Base-by-base conservation (phyloP, 495 filamentous ascomycete genomes). In the Penicillium angulare region DNA sequence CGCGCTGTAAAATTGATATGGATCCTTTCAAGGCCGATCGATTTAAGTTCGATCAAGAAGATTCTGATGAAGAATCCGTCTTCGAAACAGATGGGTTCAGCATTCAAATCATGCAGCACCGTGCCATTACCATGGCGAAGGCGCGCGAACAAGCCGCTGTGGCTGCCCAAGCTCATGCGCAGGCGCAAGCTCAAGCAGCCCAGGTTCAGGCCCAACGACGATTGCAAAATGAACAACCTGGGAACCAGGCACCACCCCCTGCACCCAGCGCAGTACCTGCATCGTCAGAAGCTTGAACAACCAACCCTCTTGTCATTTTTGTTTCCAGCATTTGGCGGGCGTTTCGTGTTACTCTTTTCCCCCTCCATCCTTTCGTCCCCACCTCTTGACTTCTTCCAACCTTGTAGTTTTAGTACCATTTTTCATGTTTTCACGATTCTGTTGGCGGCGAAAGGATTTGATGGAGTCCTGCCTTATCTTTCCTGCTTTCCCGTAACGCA, bases 21-120 rank as follows among this genome's bases (percentile, higher is more conserved):
- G 75, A 77, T 45, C 75, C 75, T 12, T 56, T 75, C 36, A 74
- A 76, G 47, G 77, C 78, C 34, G 90, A 95, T 59, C 82, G 86
- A 42, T 92, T 86, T 79, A 92, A 89, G 63, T 93, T 86, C 72
- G 89, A 95, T 61, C 80, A 84, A 45, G 74, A 76, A 43, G 74
- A 77, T 45, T 75, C 72, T 9, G 88, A 92, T 57, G 88, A 90
- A 24, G 87, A 89, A 50, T 77, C 87, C 23, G 77, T 79, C 16
- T 90, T 88, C 74, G 74, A 82, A 38, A 73, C 86, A 33, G 88
- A 92, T 66, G 83, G 79, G 33, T 88, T 79, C 57, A 86, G 87
- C 60, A 80, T 82, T 41, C 74, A 78, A 35, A 82, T 86, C 50
- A 77, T 92, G 75, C 83, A 80, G 52, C 89, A 88, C 66, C 81